Percentiles rank a stretch among this genome's conserved stretches.
Conservation (phyloP, 352 stramenopile species). For the Hyaloperonospora brassicae region DNA sequence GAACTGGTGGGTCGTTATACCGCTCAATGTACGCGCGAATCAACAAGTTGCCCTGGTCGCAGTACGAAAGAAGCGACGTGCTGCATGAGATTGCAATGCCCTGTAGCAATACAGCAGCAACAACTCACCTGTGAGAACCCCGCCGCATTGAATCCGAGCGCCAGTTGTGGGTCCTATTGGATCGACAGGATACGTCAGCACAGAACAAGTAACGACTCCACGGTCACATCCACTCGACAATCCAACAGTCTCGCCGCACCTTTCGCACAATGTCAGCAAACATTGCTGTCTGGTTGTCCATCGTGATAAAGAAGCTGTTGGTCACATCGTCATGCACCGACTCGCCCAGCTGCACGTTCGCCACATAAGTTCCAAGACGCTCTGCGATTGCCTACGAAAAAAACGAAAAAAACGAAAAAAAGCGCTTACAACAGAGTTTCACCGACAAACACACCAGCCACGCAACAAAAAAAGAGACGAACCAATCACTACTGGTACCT, state of each 20-base stretch:
- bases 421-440: too few species aligned
- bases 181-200: background rate
- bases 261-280: slow-evolving; percentile 81
- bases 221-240: background rate
- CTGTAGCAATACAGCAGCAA: background rate
- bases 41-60: slow-evolving; percentile 77
- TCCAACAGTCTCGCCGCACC: slow-evolving; percentile 22
- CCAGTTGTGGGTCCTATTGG: slow-evolving; percentile 67
- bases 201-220: slow-evolving; percentile 2
- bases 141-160: slow-evolving; percentile 88
- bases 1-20: slow-evolving; percentile 88
- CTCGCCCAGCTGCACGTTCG: slow-evolving; percentile 85
- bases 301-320: slow-evolving; percentile 92
- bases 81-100: background rate
- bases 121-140: slow-evolving; percentile 85
- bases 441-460: too few species aligned
- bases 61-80: slow-evolving; percentile 5
- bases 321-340: slow-evolving; percentile 77
- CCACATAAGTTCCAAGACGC: slow-evolving; percentile 74
- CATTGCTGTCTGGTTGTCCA: slow-evolving; percentile 85
- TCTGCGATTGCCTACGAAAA: slow-evolving; percentile 49
- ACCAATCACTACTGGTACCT: slow-evolving; percentile 29
- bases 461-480: background rate
- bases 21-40: slow-evolving; percentile 91
- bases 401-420: background rate